Percentiles rank a stretch among this genome's conserved stretches.
These are phyloP conservation scores for Penicillium malachiteum DNA, from an alignment of 495 filamentous ascomycete species.

Conservation along the genomic window DNA sequence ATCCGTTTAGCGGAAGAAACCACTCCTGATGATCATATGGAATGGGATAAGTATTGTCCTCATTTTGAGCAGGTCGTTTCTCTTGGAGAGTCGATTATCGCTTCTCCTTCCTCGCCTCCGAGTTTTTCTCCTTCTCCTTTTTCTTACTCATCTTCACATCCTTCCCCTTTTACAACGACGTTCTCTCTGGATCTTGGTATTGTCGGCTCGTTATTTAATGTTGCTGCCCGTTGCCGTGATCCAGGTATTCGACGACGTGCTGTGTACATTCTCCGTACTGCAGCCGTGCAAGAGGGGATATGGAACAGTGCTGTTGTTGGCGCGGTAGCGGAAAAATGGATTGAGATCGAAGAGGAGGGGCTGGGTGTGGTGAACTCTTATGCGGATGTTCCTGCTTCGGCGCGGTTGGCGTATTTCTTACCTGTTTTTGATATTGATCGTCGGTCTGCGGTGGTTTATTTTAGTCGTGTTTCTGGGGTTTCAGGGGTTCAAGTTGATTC, in stretches of 20 bases:
- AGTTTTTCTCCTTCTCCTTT: background rate
- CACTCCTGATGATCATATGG: background rate
- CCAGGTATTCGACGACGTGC: slow-evolving; percentile 52
- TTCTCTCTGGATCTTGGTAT: slow-evolving; percentile 44
- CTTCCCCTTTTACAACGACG: background rate
- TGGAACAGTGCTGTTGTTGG: slow-evolving; percentile 61
- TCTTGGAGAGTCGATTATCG: slow-evolving; percentile 20
- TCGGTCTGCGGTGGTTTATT: slow-evolving; percentile 3
- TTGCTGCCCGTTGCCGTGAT: slow-evolving; percentile 60
- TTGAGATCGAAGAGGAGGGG: slow-evolving; percentile 53
- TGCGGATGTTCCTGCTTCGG: slow-evolving; percentile 1
- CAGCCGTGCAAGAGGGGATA: slow-evolving; percentile 59
- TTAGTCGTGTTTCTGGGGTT: background rate
- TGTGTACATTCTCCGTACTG: slow-evolving; percentile 51
- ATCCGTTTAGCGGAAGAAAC: background rate
- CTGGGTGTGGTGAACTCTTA: background rate
- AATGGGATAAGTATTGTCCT: slow-evolving; percentile 20
- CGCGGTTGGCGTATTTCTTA: background rate
- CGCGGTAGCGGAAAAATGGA: slow-evolving; percentile 52
- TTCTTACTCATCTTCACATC: background rate
- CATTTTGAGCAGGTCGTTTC: slow-evolving; percentile 25
- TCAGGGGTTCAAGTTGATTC: background rate
- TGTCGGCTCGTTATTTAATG: slow-evolving; percentile 54
- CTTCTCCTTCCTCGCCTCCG: background rate
- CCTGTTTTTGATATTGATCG: slow-evolving; percentile 7